These are phyloP conservation scores for Pseudocohnilembus persalinus DNA, from an alignment of 169 alveolate species.

Conservation along the genomic window DNA sequence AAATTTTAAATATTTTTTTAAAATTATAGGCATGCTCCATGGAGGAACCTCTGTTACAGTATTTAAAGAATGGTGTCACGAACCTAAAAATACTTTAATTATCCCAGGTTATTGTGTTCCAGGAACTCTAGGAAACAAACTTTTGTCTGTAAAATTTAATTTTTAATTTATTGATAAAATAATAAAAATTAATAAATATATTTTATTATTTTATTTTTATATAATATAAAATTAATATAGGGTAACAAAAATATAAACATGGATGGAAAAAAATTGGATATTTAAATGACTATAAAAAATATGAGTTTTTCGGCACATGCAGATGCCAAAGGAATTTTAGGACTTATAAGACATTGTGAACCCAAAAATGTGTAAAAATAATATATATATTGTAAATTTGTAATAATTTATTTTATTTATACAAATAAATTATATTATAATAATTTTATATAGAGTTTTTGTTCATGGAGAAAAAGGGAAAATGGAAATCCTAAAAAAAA, in stretches of 20 bases:
- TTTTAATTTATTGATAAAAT: not conserved
- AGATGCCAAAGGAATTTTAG: constrained; percentile 96
- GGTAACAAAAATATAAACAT: constrained; percentile 84
- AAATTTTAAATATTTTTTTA: too few species aligned
- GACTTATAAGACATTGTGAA: constrained; percentile 72
- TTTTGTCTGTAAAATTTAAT: not conserved
- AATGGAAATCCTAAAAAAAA: constrained; percentile 77
- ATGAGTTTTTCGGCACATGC: constrained; percentile 99
- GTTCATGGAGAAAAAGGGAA: constrained; percentile 99
- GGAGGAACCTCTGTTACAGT: constrained; percentile 96
- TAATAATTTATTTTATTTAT: too few species aligned
- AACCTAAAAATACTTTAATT: constrained; percentile 92
- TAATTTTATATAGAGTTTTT: constrained; percentile 55
- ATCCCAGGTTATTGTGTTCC: constrained; percentile 99
- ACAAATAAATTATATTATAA: too few species aligned
- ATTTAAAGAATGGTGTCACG: constrained; percentile 95
- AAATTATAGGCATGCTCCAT: too few species aligned
- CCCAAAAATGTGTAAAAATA: constrained; percentile 84
- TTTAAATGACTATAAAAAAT: constrained; percentile 92
- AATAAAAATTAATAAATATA: not conserved
- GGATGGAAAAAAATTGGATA: constrained; percentile 86
- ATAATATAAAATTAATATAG: constrained; percentile 70
- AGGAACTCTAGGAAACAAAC: constrained; percentile 96
- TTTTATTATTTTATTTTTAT: too few species aligned
- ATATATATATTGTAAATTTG: too few species aligned